Evolutionary conservation across 108 stramenopile genomes (phyloP), one percentile per base, ranked within the genome.

Genomic region (Stephanodiscus triporus): DNA sequence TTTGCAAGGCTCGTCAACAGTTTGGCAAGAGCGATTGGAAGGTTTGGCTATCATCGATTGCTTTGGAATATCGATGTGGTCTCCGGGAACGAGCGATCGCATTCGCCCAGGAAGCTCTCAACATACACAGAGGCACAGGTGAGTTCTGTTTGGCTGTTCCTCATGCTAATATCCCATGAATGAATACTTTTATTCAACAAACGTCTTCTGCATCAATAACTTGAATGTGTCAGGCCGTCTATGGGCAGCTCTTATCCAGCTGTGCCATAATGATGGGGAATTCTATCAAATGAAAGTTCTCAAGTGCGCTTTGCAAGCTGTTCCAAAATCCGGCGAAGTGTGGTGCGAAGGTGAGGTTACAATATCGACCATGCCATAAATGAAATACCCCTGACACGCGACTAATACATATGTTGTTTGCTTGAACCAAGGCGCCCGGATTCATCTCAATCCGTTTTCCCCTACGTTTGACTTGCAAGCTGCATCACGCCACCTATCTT

Each of bases 301-400:
- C 34, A 87, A 86, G 63, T 78, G 70, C 57, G 97, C 98, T 9
- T 73, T 98, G 54, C 87, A 89, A 72, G 93, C 94, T 40, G 97
- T 97, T 22, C 98, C 97, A 16, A 99, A 99, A 77, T 95, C 94
- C 54, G 97, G 98, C 13, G 98, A 99, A 68, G 98, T 99, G 2
- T 98, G 98, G 98, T 97, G 97, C 71, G 98, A 99, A 83, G 97
- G 93, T 20, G 29, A 65, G 86, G 82, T 34, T 32, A 29, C 14
- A 26, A 37, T 6, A 55, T 3, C 13, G 6, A 17, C 27, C 58
- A 59, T 59, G 4, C 58, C n/a, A 59, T 37, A 13, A 59, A 36
- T 32, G 30, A 36, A 59, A 9, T n/a, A 59, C 17, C 26, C 26
- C 23, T 54, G 53, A 26, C 9, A 37, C 30, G 20, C 38, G 8